These are phyloP conservation scores for Cyberlindnera xylosilytica DNA, from an alignment of 805 yeast genomes.

Conservation along the genomic window DNA sequence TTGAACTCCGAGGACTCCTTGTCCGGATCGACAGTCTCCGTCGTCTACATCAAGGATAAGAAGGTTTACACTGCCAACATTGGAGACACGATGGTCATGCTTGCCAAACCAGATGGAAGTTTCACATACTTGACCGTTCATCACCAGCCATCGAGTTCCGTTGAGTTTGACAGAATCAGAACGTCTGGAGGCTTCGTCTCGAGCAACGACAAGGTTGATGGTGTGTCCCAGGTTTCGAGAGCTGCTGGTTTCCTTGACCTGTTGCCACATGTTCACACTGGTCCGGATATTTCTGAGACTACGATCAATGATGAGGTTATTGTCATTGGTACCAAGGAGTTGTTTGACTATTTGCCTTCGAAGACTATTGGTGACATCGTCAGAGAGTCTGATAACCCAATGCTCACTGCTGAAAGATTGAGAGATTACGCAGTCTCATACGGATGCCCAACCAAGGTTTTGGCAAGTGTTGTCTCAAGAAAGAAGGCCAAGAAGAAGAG, in stretches of 20 bases:
- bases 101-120: conserved; percentile 81
- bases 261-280: conserved; percentile 84
- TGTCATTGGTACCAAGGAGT: conserved; percentile 74
- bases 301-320: conserved; percentile 76
- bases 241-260: conserved; percentile 88
- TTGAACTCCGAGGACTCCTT: conserved; percentile 63
- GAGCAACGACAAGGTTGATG: conserved; percentile 81
- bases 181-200: conserved; percentile 90
- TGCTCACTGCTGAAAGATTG: conserved; percentile 87
- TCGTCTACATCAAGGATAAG: conserved; percentile 71
- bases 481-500: conserved; percentile 43
- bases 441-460: conserved; percentile 76
- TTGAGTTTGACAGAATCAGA: conserved; percentile 82
- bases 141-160: conserved; percentile 79
- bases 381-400: conserved; percentile 76
- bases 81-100: conserved; percentile 84
- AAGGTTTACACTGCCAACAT: conserved; percentile 77
- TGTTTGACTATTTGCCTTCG: conserved; percentile 82
- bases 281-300: conserved; percentile 71
- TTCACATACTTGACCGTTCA: conserved; percentile 66
- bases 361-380: conserved; percentile 91
- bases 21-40: conserved; percentile 84
- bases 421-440: conserved; percentile 93
- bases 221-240: conserved; percentile 76
- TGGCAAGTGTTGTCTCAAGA: conserved; percentile 76